Evolutionary conservation across 1,139 yeast species (phyloP).

Genomic region (Saccharomyces hybrid): DNA sequence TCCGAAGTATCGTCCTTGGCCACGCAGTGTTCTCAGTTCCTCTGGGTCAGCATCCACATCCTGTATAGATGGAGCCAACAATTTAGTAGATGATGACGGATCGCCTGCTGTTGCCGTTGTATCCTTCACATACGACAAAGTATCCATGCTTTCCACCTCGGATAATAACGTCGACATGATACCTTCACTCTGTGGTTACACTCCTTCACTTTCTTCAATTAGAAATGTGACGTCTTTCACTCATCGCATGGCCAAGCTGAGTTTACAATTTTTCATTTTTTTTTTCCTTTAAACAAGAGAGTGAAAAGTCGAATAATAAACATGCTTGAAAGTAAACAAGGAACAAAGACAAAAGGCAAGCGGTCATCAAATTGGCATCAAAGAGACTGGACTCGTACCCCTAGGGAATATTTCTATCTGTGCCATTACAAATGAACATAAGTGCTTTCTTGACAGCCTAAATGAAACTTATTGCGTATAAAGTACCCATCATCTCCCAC

Average conservation of each 20-base stretch:
- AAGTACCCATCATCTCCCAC: background rate
- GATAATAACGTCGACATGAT: constrained; percentile 15
- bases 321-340: background rate
- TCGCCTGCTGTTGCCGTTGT: constrained; percentile 13
- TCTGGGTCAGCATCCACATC: too few relatives aligned
- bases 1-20: too few relatives aligned
- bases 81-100: background rate
- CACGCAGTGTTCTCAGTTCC: too few relatives aligned
- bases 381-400: too few relatives aligned
- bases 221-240: background rate
- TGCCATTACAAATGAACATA: too few relatives aligned
- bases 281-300: background rate
- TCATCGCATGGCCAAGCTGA: background rate
- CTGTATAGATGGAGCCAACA: too few relatives aligned
- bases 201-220: background rate
- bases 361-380: background rate
- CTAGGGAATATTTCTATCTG: too few relatives aligned
- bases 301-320: background rate
- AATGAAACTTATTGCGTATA: too few relatives aligned
- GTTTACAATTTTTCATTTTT: background rate
- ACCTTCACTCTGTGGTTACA: constrained; percentile 1
- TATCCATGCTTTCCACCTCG: constrained; percentile 28
- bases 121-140: constrained; percentile 25
- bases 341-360: background rate
- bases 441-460: too few relatives aligned